phyloP scores from a whole-genome alignment of 2,329 filamentous ascomycete species.

The Iodosphaeria phyllophila region DNA sequence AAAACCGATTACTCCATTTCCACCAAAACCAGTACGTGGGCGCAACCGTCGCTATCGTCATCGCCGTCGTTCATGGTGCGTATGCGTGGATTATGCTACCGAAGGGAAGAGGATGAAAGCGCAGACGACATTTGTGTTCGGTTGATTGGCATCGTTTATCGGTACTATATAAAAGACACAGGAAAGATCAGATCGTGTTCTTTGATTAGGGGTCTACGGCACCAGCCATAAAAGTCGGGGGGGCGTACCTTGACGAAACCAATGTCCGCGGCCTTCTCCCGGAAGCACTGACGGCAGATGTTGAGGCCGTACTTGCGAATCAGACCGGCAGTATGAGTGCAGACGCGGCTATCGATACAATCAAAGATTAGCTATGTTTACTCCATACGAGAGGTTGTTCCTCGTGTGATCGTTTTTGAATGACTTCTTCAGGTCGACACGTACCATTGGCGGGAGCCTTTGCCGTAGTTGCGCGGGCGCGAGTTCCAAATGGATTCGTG shows the following conservation, averaged over 20 bases:
- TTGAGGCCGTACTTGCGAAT: constrained; percentile 99
- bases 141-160: too few relatives aligned
- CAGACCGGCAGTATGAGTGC: constrained; percentile 93
- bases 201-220: too few relatives aligned
- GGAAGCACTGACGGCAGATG: constrained; percentile 66
- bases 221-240: too few relatives aligned
- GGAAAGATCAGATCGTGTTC: constrained; percentile 3
- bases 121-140: too few relatives aligned
- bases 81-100: too few relatives aligned
- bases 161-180: too few relatives aligned
- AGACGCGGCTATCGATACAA: constrained; percentile 37
- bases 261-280: constrained; percentile 55
- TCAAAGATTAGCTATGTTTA: constrained; percentile 21
- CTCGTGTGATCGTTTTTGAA: background rate
- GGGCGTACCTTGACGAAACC: constrained; percentile 52
- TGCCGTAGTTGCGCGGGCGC: constrained; percentile 91
- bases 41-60: too few relatives aligned
- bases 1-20: too few relatives aligned
- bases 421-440: too few relatives aligned
- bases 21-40: too few relatives aligned
- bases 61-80: too few relatives aligned
- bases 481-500: constrained; percentile 98
- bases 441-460: constrained; percentile 88
- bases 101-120: too few relatives aligned
- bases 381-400: background rate